Conservation (phyloP, 352 stramenopile species). For the Globisporangium paroecandrum region DNA sequence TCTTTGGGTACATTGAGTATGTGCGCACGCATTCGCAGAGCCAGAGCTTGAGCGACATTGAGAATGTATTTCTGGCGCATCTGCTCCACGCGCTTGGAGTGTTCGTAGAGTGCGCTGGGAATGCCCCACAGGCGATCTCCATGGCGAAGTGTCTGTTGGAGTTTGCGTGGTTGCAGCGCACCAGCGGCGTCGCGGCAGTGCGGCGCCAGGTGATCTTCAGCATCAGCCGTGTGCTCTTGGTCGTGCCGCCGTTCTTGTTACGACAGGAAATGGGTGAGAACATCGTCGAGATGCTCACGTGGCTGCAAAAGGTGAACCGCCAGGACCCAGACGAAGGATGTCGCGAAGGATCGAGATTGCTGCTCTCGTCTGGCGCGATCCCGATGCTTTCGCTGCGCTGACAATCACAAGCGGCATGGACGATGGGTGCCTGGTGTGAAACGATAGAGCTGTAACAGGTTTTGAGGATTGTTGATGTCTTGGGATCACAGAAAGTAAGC, state of each 20-base stretch:
- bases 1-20: constrained; percentile 73
- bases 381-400: constrained; percentile 25
- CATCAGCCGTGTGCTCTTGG: constrained; percentile 67
- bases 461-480: background rate
- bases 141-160: constrained; percentile 74
- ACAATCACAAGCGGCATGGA: background rate
- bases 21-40: constrained; percentile 26
- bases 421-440: background rate
- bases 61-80: constrained; percentile 67
- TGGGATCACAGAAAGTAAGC: background rate
- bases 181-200: constrained; percentile 42
- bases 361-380: constrained; percentile 44
- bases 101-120: constrained; percentile 67
- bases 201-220: constrained; percentile 70
- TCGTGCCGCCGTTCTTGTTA: constrained; percentile 52
- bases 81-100: constrained; percentile 60
- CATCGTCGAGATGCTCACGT: constrained; percentile 42
- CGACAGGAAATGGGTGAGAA: constrained; percentile 49
- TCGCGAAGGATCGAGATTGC: constrained; percentile 52
- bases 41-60: constrained; percentile 39
- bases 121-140: constrained; percentile 49
- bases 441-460: background rate
- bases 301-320: constrained; percentile 44
- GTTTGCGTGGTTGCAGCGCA: constrained; percentile 62
- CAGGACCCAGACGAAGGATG: constrained; percentile 64